Conservation (phyloP, 768 basidiomycete species). For the Phylloporus sp. region DNA sequence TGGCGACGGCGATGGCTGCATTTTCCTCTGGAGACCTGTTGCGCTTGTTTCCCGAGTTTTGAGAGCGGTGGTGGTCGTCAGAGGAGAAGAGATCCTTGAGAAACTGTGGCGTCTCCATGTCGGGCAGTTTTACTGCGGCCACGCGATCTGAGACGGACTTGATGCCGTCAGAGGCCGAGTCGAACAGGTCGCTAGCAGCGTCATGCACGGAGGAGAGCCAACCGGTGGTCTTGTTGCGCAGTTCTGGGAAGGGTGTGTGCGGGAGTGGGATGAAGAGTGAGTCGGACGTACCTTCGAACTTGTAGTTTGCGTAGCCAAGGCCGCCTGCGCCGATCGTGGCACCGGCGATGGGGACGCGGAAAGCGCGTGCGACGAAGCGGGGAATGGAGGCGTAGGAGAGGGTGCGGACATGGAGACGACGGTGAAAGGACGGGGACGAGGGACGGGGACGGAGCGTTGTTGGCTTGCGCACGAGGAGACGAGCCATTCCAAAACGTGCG, state of each 20-base stretch:
- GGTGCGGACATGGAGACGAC: constrained; percentile 68
- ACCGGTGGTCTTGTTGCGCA: constrained; percentile 60
- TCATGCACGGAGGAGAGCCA: constrained; percentile 67
- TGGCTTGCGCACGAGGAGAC: too few species aligned
- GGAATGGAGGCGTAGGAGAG: constrained; percentile 87
- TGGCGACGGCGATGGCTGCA: constrained; percentile 64
- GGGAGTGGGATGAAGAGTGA: background rate
- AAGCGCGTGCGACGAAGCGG: constrained; percentile 81
- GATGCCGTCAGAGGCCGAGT: constrained; percentile 65
- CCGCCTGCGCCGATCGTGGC: constrained; percentile 88
- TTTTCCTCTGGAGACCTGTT: constrained; percentile 49
- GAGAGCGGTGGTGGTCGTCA: constrained; percentile 23
- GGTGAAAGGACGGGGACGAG: constrained; percentile 38
- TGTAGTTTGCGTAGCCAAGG: constrained; percentile 92
- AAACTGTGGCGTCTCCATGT: constrained; percentile 58
- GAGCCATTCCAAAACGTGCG: too few species aligned
- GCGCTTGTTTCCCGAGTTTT: constrained; percentile 33
- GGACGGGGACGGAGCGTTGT: too few species aligned
- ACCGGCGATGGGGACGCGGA: constrained; percentile 83
- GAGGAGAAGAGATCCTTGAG: constrained; percentile 57
- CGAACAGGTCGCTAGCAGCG: constrained; percentile 55
- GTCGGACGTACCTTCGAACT: constrained; percentile 74
- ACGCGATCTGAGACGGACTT: constrained; percentile 55
- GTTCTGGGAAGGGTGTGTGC: constrained; percentile 43
- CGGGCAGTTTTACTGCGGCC: constrained; percentile 54